Percentiles rank a stretch among this genome's conserved stretches.
Conservation (phyloP, 1,284 basidiomycete species). For the Leccinum glutinopallens region DNA sequence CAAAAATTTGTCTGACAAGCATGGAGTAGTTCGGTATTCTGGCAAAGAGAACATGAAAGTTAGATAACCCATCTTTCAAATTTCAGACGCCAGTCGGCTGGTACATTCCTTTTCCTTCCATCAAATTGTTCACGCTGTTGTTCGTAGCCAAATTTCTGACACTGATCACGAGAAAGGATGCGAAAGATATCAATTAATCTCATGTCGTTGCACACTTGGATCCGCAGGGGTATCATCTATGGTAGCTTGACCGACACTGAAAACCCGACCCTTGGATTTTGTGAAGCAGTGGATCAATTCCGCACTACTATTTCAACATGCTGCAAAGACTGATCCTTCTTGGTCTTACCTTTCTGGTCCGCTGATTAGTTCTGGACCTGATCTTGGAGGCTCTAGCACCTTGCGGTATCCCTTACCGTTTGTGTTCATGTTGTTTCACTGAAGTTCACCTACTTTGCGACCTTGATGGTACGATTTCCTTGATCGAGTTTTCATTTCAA, state of each 20-base stretch:
- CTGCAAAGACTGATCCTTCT: conserved; percentile 11
- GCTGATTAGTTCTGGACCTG: conserved; percentile 1
- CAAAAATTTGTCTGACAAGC: neutral
- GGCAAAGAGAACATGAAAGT: neutral
- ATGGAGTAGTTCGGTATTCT: neutral
- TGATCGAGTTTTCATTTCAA: neutral
- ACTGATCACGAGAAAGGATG: neutral
- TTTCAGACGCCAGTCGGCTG: neutral
- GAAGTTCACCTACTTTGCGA: neutral
- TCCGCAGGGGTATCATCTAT: neutral
- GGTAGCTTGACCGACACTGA: neutral
- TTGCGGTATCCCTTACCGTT: neutral
- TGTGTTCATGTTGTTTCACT: neutral
- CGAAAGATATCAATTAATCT: conserved; percentile 1
- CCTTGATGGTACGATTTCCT: neutral
- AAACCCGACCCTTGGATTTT: neutral
- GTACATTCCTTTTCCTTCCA: neutral
- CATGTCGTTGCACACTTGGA: neutral
- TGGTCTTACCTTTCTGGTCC: neutral
- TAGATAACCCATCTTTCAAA: too few species aligned
- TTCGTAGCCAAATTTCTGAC: conserved; percentile 7
- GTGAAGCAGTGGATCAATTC: neutral
- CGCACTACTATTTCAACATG: conserved; percentile 5
- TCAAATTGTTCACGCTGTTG: conserved; percentile 5
- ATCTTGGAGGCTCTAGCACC: conserved; percentile 1